Evolutionary conservation across 768 basidiomycete species (phyloP).

Genomic region (Termitomyces sp.): DNA sequence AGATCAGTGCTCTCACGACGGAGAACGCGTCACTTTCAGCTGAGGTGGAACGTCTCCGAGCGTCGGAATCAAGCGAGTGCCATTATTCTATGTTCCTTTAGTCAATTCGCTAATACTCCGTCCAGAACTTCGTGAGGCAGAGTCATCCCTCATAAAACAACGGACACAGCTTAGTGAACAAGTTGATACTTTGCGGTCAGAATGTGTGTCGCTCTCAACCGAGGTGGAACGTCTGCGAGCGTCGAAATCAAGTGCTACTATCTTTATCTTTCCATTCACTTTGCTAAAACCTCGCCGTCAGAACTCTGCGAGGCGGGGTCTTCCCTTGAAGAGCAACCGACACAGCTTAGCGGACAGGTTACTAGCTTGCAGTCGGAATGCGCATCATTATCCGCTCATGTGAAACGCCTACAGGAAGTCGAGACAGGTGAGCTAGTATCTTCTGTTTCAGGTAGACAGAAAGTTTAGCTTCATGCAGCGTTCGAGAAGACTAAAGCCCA

Average conservation of each 20-base stretch:
- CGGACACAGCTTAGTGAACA: constrained; percentile 17
- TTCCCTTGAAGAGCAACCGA: constrained; percentile 24
- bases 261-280: neutral
- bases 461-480: constrained; percentile 21
- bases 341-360: constrained; percentile 13
- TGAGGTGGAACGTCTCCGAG: constrained; percentile 18
- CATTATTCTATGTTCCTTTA: neutral
- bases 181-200: constrained; percentile 22
- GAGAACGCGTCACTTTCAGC: constrained; percentile 22
- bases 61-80: constrained; percentile 11
- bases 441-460: neutral
- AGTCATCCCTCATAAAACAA: constrained; percentile 19
- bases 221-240: constrained; percentile 28
- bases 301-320: constrained; percentile 2
- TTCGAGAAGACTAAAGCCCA: constrained; percentile 30
- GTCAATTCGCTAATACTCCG: neutral
- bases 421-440: constrained; percentile 27
- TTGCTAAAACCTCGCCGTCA: neutral
- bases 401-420: constrained; percentile 29
- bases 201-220: constrained; percentile 25
- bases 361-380: constrained; percentile 27
- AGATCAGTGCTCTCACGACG: constrained; percentile 20
- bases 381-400: constrained; percentile 24
- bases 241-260: neutral
- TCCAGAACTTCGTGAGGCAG: constrained; percentile 6